Base-by-base conservation (phyloP, 148 eudicot genomes). In the Chenopodium formosanum region DNA sequence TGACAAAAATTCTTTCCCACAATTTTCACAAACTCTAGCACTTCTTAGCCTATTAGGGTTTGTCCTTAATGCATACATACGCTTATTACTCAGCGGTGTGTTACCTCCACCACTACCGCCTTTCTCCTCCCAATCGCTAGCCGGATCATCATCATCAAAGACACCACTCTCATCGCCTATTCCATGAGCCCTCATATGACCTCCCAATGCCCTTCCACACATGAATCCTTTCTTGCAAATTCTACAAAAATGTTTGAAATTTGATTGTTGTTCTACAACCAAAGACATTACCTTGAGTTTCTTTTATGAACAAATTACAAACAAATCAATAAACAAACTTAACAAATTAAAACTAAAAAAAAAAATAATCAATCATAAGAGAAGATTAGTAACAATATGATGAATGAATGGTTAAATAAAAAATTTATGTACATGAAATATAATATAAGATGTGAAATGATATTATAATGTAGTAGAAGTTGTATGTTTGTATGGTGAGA, bases 121-220 rank as follows among this genome's bases (percentile, higher is more conserved):
- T 48, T 89, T 89, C 10, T 89, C 98, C 75, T 93, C 97, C 94
- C 97, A 92, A 75, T 93, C 93, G 29, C 90, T 88, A 0, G 78
- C 84, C 1, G 78, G 90, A 70, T 95, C 93, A 12, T 91, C 94
- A 32, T 93, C 95, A 11, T 92, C 92, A 1, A 88, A 48, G 46
- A 44, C 79, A 2, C 80, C 88, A 25, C 72, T 60, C 70, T 92
- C 98, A 17, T 93, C 96, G 3, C 97, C 94, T 9, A 91, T 93
- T 5, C 97, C 99, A 52, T 93, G 99, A 73, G 99, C 97, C 74
- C 99, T 87, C 99, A 95, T 95, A 79, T 92, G 97, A 25, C 99
- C 99, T 67, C 99, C 99, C 20, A 95, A 87, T 68, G 99, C 99
- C 80, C 97, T 84, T 44, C 99, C 99, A 50, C 99, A 95, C 86